phyloP scores from a whole-genome alignment of 2,329 filamentous ascomycete species.

The Penicillium crustosum region DNA sequence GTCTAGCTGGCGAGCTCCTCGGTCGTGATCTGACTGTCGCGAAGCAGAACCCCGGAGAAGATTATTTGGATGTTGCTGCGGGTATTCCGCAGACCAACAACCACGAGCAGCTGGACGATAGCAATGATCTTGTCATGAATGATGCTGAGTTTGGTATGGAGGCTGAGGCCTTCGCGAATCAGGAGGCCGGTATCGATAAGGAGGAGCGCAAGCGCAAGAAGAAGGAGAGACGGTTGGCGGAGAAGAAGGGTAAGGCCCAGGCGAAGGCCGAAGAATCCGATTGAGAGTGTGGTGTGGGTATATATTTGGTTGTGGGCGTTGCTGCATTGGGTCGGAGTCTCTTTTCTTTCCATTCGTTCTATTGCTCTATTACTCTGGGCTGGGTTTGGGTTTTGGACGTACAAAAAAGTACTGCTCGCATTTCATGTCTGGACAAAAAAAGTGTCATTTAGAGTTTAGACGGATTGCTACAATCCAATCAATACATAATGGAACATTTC shows the following conservation, averaged over 20 bases:
- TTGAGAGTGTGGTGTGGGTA: slow-evolving; percentile 15
- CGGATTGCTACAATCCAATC: slow-evolving; percentile 11
- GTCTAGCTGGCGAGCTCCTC: slow-evolving; percentile 44
- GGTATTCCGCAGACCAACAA: slow-evolving; percentile 29
- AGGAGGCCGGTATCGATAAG: slow-evolving; percentile 49
- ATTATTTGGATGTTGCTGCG: slow-evolving; percentile 41
- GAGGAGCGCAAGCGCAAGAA: slow-evolving; percentile 57
- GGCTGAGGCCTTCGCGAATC: slow-evolving; percentile 38
- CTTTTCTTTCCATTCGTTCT: slow-evolving; percentile 13
- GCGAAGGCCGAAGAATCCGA: slow-evolving; percentile 30
- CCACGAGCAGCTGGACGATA: slow-evolving; percentile 38
- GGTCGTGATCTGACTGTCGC: slow-evolving; percentile 42
- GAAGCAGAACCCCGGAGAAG: slow-evolving; percentile 38
- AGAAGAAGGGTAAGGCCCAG: slow-evolving; percentile 42
- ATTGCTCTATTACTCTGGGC: slow-evolving; percentile 9
- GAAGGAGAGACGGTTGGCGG: slow-evolving; percentile 52
- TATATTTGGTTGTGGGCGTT: slow-evolving; percentile 25
- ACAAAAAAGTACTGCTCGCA: slow-evolving; percentile 13
- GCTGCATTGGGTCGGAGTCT: slow-evolving; percentile 30
- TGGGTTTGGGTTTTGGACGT: slow-evolving; percentile 7
- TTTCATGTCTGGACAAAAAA: slow-evolving; percentile 24
- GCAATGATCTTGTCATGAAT: slow-evolving; percentile 44
- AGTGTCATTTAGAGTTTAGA: slow-evolving; percentile 14
- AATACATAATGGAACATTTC: slow-evolving; percentile 11
- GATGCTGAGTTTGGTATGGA: slow-evolving; percentile 42